Conservation (phyloP, 2,329 filamentous ascomycete genomes). For the Neospermospora avenae region DNA sequence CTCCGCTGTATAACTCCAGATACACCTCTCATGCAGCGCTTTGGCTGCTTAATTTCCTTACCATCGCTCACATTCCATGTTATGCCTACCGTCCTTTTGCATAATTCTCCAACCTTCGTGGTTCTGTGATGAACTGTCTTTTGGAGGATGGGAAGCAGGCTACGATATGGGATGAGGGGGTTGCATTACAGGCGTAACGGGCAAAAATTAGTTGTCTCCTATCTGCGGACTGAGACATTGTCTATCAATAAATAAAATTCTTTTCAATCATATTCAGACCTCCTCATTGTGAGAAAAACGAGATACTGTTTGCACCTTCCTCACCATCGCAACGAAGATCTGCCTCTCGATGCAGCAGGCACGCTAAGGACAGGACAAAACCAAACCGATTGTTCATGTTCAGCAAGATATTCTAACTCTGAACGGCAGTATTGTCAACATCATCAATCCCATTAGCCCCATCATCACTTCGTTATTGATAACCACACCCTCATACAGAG, state of each 20-base stretch:
- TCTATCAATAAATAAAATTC: constrained; percentile 24
- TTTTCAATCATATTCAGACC: not conserved
- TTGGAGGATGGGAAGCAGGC: constrained; percentile 26
- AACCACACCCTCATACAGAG: not conserved
- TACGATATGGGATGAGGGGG: constrained; percentile 34
- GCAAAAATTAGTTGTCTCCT: constrained; percentile 27
- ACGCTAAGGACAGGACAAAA: not conserved
- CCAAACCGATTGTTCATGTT: not conserved
- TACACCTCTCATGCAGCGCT: constrained; percentile 21
- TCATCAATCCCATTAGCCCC: not conserved
- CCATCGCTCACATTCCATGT: constrained; percentile 16
- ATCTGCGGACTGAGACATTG: constrained; percentile 1
- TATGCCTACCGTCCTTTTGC: constrained; percentile 28
- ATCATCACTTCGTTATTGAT: constrained; percentile 11
- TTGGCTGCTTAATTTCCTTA: constrained; percentile 21
- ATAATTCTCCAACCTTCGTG: constrained; percentile 35
- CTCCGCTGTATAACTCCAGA: constrained; percentile 32
- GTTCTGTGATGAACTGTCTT: constrained; percentile 31
- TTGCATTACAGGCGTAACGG: constrained; percentile 34
- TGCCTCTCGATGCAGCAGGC: not conserved
- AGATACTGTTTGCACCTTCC: not conserved
- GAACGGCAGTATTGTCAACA: not conserved
- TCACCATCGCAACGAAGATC: not conserved
- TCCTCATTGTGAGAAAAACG: not conserved
- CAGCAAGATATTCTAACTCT: not conserved